Base-by-base conservation (phyloP, 495 filamentous ascomycete species). In the Penicillium arizonense region DNA sequence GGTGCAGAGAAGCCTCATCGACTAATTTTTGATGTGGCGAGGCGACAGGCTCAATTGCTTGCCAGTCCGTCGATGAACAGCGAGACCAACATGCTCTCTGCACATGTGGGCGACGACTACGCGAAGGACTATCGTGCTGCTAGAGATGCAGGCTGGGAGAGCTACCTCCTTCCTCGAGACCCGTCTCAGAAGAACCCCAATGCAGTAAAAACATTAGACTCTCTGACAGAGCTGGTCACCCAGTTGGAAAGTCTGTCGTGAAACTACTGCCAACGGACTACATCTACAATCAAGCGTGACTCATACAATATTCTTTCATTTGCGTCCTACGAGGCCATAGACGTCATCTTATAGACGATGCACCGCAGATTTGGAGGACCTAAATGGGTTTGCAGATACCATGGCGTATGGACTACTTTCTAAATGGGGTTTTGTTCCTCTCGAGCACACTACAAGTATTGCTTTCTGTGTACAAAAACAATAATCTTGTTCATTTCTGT, bases 101-200 rank as follows among this genome's bases (percentile, higher is more conserved):
- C 90, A 0, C 85, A 90, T 64, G 75, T 90, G 10, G 89, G 89
- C 0, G 87, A 93, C 64, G 81, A 88, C 42, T 61, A 73, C 3
- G 58, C 69, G 20, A 84, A 88, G 56, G 89, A 93, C 48, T 82
- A 81, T 37, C 28, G 72, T 5, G 87, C 75, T 3, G 86, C 88
- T 5, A 37, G 63, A 26, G 63, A 70, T 16, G 86, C 86, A 11
- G 85, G 86, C 0, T 93, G 88, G 89, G 67, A 78, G 39, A 75
- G 75, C 4, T 69, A 84, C 14, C 54, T 82, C 21, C 53, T 88
- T 33, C 69, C 77, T 53, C 69, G 78, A 14, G 62, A 63, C 0
- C 48, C 37, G 33, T 53, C 51, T 14, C 40, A 34, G 4, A 35
- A 60, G 8, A 36, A 28, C 18, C 39, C 41, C 21, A 37, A 55